These are phyloP conservation scores for Phytomonas sp. DNA, from an alignment of 208 protist species.

Conservation along the genomic window DNA sequence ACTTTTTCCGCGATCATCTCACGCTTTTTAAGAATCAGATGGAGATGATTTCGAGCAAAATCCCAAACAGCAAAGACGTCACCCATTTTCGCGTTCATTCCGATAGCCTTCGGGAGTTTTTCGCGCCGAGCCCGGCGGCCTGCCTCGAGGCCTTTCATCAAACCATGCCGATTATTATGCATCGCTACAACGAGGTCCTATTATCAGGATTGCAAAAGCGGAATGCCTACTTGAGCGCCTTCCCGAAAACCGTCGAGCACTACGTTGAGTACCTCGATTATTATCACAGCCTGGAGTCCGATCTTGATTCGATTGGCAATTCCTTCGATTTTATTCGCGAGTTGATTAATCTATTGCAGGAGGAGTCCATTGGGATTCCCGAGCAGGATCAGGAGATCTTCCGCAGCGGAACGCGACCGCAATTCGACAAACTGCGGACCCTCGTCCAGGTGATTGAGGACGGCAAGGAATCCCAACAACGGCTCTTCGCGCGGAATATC, in stretches of 20 bases:
- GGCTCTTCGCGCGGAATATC: slow-evolving; percentile 88
- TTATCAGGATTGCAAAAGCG: slow-evolving; percentile 79
- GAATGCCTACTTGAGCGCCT: slow-evolving; percentile 66
- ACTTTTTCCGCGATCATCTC: slow-evolving; percentile 86
- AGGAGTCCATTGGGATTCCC: slow-evolving; percentile 81
- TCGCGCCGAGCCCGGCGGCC: slow-evolving; percentile 81
- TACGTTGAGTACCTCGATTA: slow-evolving; percentile 88
- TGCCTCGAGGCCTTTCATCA: slow-evolving; percentile 85
- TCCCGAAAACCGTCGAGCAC: slow-evolving; percentile 88
- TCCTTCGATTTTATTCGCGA: slow-evolving; percentile 90
- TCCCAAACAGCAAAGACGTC: slow-evolving; percentile 76
- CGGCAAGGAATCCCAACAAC: slow-evolving; percentile 81
- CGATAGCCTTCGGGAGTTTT: slow-evolving; percentile 79
- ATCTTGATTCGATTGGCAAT: slow-evolving; percentile 71
- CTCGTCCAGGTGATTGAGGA: slow-evolving; percentile 84
- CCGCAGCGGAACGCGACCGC: slow-evolving; percentile 84
- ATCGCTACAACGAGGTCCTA: slow-evolving; percentile 79
- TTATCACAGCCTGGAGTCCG: slow-evolving; percentile 63
- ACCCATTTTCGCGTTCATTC: slow-evolving; percentile 85
- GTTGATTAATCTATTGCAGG: slow-evolving; percentile 79
- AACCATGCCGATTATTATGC: slow-evolving; percentile 88
- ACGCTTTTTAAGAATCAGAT: slow-evolving; percentile 79
- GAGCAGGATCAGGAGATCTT: slow-evolving; percentile 89
- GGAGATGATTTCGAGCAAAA: slow-evolving; percentile 79
- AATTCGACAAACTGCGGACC: slow-evolving; percentile 90